These are phyloP conservation scores for Zygotorulaspora florentina DNA, from an alignment of 805 yeast genomes.

Conservation along the genomic window DNA sequence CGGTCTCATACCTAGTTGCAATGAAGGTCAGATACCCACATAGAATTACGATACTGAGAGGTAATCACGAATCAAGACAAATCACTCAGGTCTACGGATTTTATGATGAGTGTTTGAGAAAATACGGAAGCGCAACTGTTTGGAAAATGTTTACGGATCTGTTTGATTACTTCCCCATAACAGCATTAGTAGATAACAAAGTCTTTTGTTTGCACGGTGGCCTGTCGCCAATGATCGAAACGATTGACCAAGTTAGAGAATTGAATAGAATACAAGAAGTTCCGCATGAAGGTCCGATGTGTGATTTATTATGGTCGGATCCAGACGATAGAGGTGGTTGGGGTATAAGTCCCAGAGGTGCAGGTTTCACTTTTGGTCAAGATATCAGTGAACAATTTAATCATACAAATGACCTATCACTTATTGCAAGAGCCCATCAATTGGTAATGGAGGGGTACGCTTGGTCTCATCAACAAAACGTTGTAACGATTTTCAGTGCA, in stretches of 20 bases:
- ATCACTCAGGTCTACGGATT: constrained; percentile 95
- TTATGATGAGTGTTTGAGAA: constrained; percentile 91
- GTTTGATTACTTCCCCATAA: constrained; percentile 89
- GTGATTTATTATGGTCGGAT: constrained; percentile 94
- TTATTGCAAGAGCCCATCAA: constrained; percentile 94
- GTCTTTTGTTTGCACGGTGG: constrained; percentile 95
- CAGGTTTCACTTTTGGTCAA: constrained; percentile 96
- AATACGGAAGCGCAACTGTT: constrained; percentile 87
- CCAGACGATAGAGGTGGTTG: constrained; percentile 98
- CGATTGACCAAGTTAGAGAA: constrained; percentile 87
- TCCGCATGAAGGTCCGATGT: constrained; percentile 97
- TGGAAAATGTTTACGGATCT: constrained; percentile 91
- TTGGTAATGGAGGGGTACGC: constrained; percentile 96
- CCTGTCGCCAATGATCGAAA: constrained; percentile 88
- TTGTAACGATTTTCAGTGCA: constrained; percentile 90
- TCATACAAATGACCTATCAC: constrained; percentile 77
- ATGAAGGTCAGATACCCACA: constrained; percentile 90
- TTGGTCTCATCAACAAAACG: constrained; percentile 92
- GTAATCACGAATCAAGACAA: constrained; percentile 93
- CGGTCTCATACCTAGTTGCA: constrained; percentile 81
- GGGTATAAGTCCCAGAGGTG: constrained; percentile 98
- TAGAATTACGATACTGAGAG: constrained; percentile 87
- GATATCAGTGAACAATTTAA: constrained; percentile 92
- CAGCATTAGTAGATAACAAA: constrained; percentile 87
- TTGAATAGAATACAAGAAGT: constrained; percentile 91